Evolutionary conservation across 2,329 filamentous ascomycete genomes (phyloP), one percentile per base, ranked within the genome.

Genomic region (Furcasterigmium sp.): DNA sequence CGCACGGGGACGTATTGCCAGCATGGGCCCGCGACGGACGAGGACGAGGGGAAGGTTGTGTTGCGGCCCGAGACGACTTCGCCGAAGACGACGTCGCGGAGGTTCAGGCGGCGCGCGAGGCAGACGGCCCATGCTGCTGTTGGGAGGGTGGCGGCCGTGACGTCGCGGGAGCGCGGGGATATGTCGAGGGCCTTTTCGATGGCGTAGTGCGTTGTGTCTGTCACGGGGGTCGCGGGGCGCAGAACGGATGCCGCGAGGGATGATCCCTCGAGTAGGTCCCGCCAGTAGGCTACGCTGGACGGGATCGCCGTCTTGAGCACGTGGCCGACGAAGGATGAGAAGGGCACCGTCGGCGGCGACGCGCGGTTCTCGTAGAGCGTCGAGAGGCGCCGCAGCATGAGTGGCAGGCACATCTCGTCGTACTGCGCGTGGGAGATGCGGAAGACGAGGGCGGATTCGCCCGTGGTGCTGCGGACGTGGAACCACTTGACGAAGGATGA

Each of bases 391-490:
- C 69, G 69, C 45, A 85, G 72, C 17, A 85, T 70, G n/a, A 72
- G 64, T 0, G 80, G 76, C 8, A 85, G 69, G 50, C 77, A 85
- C 18, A 85, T 80, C 49, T 82, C 82, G 50, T 86, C 82, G 54
- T 85, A 85, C 51, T 85, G 82, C 1, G 82, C 78, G 57, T 86
- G 82, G 0, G 81, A 85, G 43, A 86, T 73, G 44, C 82, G 75
- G 56, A 84, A 72, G 46, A 76, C 63, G 13, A 85, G 73, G 38
- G 63, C 69, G 26, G 62, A 67, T 23, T 56, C 50, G 25, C 48
- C 53, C 15, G 51, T 54, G 29, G 55, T 39, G 46, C 47, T 47
- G 44, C 67, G 64, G 35, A 80, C 63, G 36, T 76, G 69, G 51
- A 78, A 72, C 66, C 78, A 82, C 48, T 79, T 78, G 44, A 78